phyloP scores from a whole-genome alignment of 1,284 basidiomycete genomes.

The Cryptococcus hybrid region DNA sequence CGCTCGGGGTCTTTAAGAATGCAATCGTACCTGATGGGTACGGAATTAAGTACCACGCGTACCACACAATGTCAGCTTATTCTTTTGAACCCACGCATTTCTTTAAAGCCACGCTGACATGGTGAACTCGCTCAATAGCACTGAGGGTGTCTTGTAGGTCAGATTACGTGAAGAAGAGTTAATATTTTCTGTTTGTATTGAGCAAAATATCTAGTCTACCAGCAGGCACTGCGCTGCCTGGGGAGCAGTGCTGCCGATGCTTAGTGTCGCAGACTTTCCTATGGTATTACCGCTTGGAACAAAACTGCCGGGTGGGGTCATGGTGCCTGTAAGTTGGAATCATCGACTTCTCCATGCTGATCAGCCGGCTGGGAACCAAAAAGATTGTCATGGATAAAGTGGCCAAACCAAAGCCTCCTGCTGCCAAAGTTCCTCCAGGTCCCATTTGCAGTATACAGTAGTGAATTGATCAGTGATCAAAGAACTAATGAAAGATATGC shows the following conservation, averaged over 20 bases:
- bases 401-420: neutral
- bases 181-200: neutral
- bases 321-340: conserved; percentile 34
- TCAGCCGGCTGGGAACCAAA: too few relatives aligned
- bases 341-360: neutral
- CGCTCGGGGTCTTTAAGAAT: conserved; percentile 25
- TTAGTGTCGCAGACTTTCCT: conserved; percentile 38
- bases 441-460: conserved; percentile 18
- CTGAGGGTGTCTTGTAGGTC: conserved; percentile 41
- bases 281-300: conserved; percentile 37
- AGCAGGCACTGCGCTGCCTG: conserved; percentile 36
- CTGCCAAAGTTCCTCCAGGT: conserved; percentile 6
- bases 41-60: conserved; percentile 44
- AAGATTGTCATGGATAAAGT: conserved; percentile 37
- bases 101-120: conserved; percentile 1
- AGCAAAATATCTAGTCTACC: conserved; percentile 23
- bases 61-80: conserved; percentile 38
- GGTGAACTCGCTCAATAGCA: conserved; percentile 12
- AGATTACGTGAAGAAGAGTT: neutral
- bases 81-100: neutral
- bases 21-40: conserved; percentile 43
- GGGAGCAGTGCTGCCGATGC: conserved; percentile 43
- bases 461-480: neutral
- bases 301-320: conserved; percentile 39
- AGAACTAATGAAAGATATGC: neutral